These are phyloP conservation scores for Tolypocladium tropicale DNA, from an alignment of 2,329 filamentous ascomycete genomes.

Conservation along the genomic window DNA sequence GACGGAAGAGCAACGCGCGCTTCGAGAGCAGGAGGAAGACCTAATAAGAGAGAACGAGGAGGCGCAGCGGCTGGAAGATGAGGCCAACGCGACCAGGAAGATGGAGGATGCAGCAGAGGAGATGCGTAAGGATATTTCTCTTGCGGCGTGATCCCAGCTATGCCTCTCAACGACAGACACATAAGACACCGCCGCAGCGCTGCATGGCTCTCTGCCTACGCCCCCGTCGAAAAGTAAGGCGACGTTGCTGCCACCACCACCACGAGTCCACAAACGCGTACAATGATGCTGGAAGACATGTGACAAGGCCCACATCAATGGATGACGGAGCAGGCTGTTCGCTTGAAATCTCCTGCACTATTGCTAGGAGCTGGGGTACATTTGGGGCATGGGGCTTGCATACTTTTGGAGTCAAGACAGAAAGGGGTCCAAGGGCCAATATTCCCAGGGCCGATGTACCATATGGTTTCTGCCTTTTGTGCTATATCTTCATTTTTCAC, in stretches of 20 bases:
- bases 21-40: slow-evolving; percentile 40
- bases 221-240: background rate
- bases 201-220: background rate
- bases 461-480: slow-evolving; percentile 1
- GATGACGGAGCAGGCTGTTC: background rate
- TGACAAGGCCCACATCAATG: background rate
- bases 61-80: slow-evolving; percentile 40
- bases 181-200: background rate
- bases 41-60: slow-evolving; percentile 44
- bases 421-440: background rate
- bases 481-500: slow-evolving; percentile 1
- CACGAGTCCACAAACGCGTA: background rate
- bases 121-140: slow-evolving; percentile 12
- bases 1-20: slow-evolving; percentile 31
- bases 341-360: background rate
- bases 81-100: slow-evolving; percentile 22
- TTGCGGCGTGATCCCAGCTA: slow-evolving; percentile 4
- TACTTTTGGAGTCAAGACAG: background rate
- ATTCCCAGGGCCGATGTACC: background rate
- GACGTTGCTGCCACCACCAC: background rate
- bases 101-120: slow-evolving; percentile 13
- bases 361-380: background rate
- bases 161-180: background rate
- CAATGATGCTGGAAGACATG: background rate
- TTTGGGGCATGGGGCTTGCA: background rate